Conservation (phyloP, 371 early-diverging fungal genomes). For the Mortierella sp. region DNA sequence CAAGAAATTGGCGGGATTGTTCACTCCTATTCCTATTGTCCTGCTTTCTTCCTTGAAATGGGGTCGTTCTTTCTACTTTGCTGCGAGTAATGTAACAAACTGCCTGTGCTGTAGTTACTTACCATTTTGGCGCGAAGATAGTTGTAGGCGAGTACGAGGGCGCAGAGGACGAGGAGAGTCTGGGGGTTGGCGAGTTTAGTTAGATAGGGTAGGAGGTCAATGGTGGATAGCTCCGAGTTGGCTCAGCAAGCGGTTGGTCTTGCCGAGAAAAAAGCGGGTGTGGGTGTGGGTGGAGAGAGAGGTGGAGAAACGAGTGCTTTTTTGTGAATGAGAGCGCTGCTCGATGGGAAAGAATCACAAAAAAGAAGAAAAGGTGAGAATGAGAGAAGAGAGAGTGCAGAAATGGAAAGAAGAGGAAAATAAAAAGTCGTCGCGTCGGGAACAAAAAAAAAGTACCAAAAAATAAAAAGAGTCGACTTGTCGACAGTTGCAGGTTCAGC, state of each 20-base stretch:
- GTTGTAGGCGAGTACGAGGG: conserved; percentile 41
- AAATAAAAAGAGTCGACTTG: background rate
- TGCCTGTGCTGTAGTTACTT: conserved; percentile 12
- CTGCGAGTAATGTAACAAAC: background rate
- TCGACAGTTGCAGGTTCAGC: background rate
- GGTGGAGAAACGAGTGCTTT: background rate
- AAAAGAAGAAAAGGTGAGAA: conserved; percentile 3
- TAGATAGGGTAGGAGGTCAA: conserved; percentile 42
- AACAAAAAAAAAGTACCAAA: background rate
- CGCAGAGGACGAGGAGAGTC: conserved; percentile 48
- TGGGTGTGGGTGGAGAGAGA: background rate
- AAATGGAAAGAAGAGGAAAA: background rate
- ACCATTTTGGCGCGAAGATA: conserved; percentile 53
- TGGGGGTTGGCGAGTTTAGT: conserved; percentile 39
- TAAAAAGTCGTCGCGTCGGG: background rate
- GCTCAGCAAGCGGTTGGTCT: conserved; percentile 39
- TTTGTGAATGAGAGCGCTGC: conserved; percentile 9
- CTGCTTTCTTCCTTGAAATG: background rate
- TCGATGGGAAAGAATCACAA: conserved; percentile 9
- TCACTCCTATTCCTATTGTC: background rate
- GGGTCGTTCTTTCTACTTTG: too few species aligned
- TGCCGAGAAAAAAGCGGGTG: conserved; percentile 17
- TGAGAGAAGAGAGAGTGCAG: background rate
- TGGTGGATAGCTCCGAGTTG: conserved; percentile 36
- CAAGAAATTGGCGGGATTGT: background rate